Conservation (phyloP, 108 stramenopile species). For the Discostella stelligeroides region DNA sequence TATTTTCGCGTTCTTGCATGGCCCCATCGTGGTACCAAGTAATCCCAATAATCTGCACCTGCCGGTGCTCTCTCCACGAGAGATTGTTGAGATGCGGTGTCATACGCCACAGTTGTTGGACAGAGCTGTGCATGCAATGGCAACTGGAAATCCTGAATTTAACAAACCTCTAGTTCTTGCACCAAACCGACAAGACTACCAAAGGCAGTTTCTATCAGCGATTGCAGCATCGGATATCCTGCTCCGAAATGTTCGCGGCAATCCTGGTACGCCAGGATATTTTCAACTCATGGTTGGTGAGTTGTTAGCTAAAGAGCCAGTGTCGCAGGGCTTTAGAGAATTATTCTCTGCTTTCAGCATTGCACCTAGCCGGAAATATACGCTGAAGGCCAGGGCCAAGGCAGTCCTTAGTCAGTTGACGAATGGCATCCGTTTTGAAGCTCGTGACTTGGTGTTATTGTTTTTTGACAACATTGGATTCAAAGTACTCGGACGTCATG, state of each 20-base stretch:
- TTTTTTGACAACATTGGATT: constrained; percentile 2
- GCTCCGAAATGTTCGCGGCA: background rate
- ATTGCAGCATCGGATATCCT: background rate
- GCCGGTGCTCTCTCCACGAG: too few species aligned
- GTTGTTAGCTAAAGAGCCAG: background rate
- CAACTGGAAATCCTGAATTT: too few species aligned
- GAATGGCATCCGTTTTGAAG: background rate
- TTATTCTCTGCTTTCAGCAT: background rate
- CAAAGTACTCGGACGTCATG: constrained; percentile 1
- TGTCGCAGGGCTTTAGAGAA: background rate
- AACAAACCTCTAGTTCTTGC: too few species aligned
- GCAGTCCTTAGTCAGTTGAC: background rate
- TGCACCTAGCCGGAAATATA: constrained; percentile 3
- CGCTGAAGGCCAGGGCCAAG: background rate
- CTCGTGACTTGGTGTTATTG: constrained; percentile 1
- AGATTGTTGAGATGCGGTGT: too few species aligned
- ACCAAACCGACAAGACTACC: too few species aligned
- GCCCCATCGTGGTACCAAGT: too few species aligned
- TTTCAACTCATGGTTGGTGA: constrained; percentile 10
- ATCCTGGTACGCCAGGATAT: background rate
- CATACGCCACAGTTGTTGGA: too few species aligned
- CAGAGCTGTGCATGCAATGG: too few species aligned
- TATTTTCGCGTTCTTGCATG: too few species aligned
- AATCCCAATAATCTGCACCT: too few species aligned
- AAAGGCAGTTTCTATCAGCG: background rate